These are phyloP conservation scores for Cudoniella acicularis DNA, from an alignment of 495 filamentous ascomycete genomes.

Conservation along the genomic window DNA sequence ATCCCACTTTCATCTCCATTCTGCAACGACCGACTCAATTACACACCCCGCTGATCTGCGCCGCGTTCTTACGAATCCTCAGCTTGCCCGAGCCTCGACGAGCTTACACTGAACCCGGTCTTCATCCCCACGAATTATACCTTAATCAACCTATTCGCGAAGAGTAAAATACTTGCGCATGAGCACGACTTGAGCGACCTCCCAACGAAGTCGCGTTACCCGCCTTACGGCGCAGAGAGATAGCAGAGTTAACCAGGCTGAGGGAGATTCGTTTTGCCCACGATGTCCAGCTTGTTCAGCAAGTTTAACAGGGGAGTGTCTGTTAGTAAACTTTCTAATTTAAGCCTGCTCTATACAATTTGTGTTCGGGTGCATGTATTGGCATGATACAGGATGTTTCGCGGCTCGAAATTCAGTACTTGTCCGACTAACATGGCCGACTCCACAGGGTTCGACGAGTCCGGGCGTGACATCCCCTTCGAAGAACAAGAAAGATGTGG, in stretches of 20 bases:
- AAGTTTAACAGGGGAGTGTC: slow-evolving; percentile 22
- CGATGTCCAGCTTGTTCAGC: slow-evolving; percentile 25
- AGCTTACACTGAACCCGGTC: not conserved
- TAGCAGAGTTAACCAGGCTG: not conserved
- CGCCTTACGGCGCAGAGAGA: slow-evolving; percentile 15
- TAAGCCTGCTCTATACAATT: no score
- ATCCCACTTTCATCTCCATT: not conserved
- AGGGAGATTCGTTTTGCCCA: not conserved
- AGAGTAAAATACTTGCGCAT: not conserved
- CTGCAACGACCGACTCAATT: not conserved
- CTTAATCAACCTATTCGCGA: not conserved
- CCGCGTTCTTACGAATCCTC: not conserved
- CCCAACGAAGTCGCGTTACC: not conserved
- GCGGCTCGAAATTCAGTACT: no score
- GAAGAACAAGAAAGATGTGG: slow-evolving; percentile 26
- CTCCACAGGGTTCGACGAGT: slow-evolving; percentile 17
- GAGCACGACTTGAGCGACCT: not conserved
- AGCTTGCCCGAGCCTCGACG: not conserved
- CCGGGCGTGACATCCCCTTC: slow-evolving; percentile 17
- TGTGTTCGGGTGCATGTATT: no score
- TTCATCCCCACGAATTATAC: not conserved
- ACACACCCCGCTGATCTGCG: not conserved
- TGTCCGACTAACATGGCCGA: not conserved
- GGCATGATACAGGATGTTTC: no score
- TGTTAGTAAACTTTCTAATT: slow-evolving; percentile 20